phyloP scores from a whole-genome alignment of 1,284 basidiomycete species.

The Trametes hirsuta region DNA sequence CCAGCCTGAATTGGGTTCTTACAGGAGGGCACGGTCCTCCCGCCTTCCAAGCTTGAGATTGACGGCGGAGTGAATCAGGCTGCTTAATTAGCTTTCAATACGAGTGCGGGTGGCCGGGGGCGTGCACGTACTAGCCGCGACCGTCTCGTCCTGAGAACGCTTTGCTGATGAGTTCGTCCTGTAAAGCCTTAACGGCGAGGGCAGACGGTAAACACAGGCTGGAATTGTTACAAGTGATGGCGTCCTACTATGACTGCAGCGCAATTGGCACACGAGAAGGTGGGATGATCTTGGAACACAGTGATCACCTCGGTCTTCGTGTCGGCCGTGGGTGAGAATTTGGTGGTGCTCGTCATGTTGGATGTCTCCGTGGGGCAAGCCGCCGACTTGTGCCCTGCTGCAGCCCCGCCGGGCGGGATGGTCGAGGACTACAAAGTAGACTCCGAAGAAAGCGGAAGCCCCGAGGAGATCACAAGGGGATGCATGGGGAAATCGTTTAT shows the following conservation, averaged over 20 bases:
- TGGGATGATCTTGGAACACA: conserved; percentile 60
- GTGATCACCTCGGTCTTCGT: conserved; percentile 56
- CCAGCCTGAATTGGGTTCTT: conserved; percentile 1
- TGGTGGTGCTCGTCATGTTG: neutral
- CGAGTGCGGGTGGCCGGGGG: neutral
- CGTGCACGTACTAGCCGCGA: conserved; percentile 68
- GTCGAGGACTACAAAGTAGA: neutral
- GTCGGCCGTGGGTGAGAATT: conserved; percentile 37
- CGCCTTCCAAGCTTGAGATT: conserved; percentile 76
- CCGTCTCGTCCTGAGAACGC: conserved; percentile 85
- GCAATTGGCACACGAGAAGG: conserved; percentile 67
- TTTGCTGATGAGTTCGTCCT: conserved; percentile 87
- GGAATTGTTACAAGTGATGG: neutral
- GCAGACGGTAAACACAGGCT: too few species aligned
- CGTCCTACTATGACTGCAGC: conserved; percentile 63
- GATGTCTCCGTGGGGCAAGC: too few species aligned
- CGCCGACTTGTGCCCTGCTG: too few species aligned
- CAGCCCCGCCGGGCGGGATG: too few species aligned
- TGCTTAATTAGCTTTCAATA: conserved; percentile 31
- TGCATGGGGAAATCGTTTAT: neutral
- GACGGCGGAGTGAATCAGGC: conserved; percentile 76
- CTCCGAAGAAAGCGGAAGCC: neutral
- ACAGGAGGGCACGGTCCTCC: conserved; percentile 81
- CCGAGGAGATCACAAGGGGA: neutral
- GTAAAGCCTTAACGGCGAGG: conserved; percentile 56